Evolutionary conservation across 1,139 yeast species (phyloP).

Genomic region (Candida labiduridarum): DNA sequence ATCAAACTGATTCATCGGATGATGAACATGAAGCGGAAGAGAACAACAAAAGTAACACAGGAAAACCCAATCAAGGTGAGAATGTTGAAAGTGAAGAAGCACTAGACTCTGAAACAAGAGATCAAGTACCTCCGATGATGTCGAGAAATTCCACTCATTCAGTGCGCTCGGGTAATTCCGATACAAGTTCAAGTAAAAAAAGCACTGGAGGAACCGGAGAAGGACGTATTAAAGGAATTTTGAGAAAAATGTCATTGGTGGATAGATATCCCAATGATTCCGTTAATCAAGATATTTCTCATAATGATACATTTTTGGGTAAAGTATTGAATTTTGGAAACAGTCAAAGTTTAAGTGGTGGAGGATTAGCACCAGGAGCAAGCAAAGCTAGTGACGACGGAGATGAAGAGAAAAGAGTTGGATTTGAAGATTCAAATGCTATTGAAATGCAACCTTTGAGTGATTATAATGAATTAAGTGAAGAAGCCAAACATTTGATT

Average conservation of each 20-base stretch:
- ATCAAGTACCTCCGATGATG: not conserved
- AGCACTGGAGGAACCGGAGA: slow-evolving; percentile 13
- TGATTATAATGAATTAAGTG: slow-evolving; percentile 33
- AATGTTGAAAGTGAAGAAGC: slow-evolving; percentile 1
- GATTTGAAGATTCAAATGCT: slow-evolving; percentile 17
- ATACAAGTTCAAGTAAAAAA: slow-evolving; percentile 3
- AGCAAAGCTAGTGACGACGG: slow-evolving; percentile 22
- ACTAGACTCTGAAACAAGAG: not conserved
- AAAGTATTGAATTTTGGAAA: slow-evolving; percentile 31
- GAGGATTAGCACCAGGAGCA: slow-evolving; percentile 50
- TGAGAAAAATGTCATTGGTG: slow-evolving; percentile 39
- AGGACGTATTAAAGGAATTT: slow-evolving; percentile 31
- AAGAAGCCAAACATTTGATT: slow-evolving; percentile 45
- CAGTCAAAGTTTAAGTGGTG: slow-evolving; percentile 35
- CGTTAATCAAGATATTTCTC: slow-evolving; percentile 20
- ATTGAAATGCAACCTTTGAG: slow-evolving; percentile 41
- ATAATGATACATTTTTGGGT: slow-evolving; percentile 44
- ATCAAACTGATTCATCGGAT: slow-evolving; percentile 17
- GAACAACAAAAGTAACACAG: not conserved
- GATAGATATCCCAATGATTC: slow-evolving; percentile 27
- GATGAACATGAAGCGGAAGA: slow-evolving; percentile 10
- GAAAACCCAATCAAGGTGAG: not conserved
- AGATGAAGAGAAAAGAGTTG: slow-evolving; percentile 21
- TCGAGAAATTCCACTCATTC: slow-evolving; percentile 7
- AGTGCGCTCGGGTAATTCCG: slow-evolving; percentile 3